phyloP scores from a whole-genome alignment of 371 early-diverging fungal genomes.

The Mortierella sp. region DNA sequence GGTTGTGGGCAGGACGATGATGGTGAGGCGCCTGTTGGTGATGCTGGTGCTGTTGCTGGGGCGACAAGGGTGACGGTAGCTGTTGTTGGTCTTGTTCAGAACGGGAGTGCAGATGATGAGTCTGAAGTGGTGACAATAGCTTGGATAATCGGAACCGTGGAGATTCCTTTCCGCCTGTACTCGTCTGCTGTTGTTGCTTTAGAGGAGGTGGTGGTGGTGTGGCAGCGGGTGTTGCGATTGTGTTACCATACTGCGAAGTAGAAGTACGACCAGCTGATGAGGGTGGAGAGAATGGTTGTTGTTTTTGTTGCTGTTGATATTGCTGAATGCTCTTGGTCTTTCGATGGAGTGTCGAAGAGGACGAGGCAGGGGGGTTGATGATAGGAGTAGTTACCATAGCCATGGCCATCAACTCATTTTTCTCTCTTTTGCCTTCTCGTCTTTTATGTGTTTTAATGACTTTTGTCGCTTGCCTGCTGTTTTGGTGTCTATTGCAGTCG shows the following conservation, averaged over 20 bases:
- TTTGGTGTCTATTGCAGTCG: neutral
- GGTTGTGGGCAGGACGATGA: conserved; percentile 4
- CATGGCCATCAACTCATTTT: conserved; percentile 39
- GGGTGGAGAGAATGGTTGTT: neutral
- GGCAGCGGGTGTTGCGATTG: conserved; percentile 2
- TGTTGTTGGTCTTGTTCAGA: conserved; percentile 24
- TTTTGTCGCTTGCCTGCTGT: neutral
- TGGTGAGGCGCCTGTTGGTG: conserved; percentile 23
- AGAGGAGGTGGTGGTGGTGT: neutral
- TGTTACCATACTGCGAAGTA: neutral
- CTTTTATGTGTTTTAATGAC: neutral
- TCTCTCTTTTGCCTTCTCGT: neutral
- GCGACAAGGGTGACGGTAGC: conserved; percentile 15
- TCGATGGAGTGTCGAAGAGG: conserved; percentile 12
- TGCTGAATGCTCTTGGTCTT: conserved; percentile 2
- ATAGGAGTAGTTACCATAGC: conserved; percentile 40
- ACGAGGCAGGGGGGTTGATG: conserved; percentile 12
- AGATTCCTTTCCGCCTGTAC: conserved; percentile 3
- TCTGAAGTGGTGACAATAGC: conserved; percentile 21
- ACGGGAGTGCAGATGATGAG: conserved; percentile 11
- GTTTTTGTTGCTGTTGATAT: no score
- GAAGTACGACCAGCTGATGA: conserved; percentile 1
- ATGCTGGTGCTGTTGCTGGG: conserved; percentile 13
- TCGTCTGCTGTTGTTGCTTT: conserved; percentile 4
- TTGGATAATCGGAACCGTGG: conserved; percentile 30